Percentiles rank a stretch among this genome's conserved stretches.
Evolutionary conservation across 768 basidiomycete genomes (phyloP).

Genomic region (Phylloporus arenicola): DNA sequence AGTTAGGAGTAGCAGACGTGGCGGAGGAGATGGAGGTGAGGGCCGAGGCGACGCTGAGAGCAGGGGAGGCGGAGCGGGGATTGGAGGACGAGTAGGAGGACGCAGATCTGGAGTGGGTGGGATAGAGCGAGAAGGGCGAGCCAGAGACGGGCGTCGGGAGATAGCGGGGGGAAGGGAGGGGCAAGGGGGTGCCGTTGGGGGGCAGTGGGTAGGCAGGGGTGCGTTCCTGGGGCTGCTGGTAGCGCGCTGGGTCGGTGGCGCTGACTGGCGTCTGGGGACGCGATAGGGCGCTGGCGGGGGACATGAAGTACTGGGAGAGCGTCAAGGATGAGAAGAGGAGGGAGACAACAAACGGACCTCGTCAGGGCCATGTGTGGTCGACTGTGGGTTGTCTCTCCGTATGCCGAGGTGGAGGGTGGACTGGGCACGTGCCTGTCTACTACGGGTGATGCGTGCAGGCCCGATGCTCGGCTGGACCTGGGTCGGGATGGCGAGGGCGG

Average conservation of each 20-base stretch:
- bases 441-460: constrained; percentile 45
- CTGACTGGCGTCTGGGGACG: constrained; percentile 38
- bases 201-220: constrained; percentile 26
- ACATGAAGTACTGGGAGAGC: constrained; percentile 31
- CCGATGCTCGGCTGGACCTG: constrained; percentile 51
- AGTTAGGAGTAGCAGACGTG: constrained; percentile 26
- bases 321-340: constrained; percentile 6
- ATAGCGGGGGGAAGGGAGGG: constrained; percentile 38
- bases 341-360: constrained; percentile 19
- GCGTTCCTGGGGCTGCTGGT: constrained; percentile 26
- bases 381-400: constrained; percentile 24
- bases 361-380: constrained; percentile 21
- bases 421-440: constrained; percentile 39
- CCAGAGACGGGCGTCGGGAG: constrained; percentile 44
- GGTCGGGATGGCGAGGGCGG: constrained; percentile 26
- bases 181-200: constrained; percentile 16
- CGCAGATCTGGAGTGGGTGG: constrained; percentile 43
- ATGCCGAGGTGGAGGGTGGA: constrained; percentile 31
- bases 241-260: constrained; percentile 29
- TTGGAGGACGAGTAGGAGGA: constrained; percentile 41
- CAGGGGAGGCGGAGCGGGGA: constrained; percentile 56
- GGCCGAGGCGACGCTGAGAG: constrained; percentile 51
- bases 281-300: constrained; percentile 31
- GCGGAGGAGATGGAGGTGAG: constrained; percentile 49
- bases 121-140: constrained; percentile 40